Percentiles rank a stretch among this genome's conserved stretches.
Evolutionary conservation across 2,329 filamentous ascomycete genomes (phyloP).

Genomic region (Aspergillus glaucus): DNA sequence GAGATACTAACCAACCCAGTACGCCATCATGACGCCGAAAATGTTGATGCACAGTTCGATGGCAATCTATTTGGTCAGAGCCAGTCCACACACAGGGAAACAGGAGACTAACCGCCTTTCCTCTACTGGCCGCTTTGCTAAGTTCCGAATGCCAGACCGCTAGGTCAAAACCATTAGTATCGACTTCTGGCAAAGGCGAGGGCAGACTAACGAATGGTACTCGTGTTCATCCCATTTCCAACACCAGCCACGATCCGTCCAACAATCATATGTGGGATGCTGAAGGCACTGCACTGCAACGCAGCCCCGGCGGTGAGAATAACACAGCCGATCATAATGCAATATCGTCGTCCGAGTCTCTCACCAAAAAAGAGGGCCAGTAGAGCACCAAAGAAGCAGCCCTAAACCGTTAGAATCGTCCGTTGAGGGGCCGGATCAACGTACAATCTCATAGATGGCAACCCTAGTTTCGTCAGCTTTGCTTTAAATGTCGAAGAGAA

Average conservation of each 20-base stretch:
- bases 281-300: slow-evolving; percentile 22
- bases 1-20: slow-evolving; percentile 25
- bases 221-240: slow-evolving; percentile 43
- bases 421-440: slow-evolving; percentile 1
- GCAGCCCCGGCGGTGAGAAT: slow-evolving; percentile 25
- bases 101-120: slow-evolving; percentile 20
- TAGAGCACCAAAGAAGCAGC: slow-evolving; percentile 53
- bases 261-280: slow-evolving; percentile 35
- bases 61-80: slow-evolving; percentile 16
- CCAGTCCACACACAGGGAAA: not conserved
- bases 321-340: slow-evolving; percentile 39
- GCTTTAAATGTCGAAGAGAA: not conserved
- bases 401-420: slow-evolving; percentile 20
- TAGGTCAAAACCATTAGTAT: slow-evolving; percentile 3
- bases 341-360: slow-evolving; percentile 42
- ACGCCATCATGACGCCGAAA: slow-evolving; percentile 26
- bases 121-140: slow-evolving; percentile 21
- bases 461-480: slow-evolving; percentile 16
- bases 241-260: slow-evolving; percentile 46
- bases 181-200: not conserved
- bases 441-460: slow-evolving; percentile 40
- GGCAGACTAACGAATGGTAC: slow-evolving; percentile 23
- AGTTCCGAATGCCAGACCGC: slow-evolving; percentile 26
- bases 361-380: slow-evolving; percentile 42
- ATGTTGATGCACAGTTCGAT: slow-evolving; percentile 25